phyloP scores from a whole-genome alignment of 352 stramenopile genomes.

The Pythium phragmiticola region DNA sequence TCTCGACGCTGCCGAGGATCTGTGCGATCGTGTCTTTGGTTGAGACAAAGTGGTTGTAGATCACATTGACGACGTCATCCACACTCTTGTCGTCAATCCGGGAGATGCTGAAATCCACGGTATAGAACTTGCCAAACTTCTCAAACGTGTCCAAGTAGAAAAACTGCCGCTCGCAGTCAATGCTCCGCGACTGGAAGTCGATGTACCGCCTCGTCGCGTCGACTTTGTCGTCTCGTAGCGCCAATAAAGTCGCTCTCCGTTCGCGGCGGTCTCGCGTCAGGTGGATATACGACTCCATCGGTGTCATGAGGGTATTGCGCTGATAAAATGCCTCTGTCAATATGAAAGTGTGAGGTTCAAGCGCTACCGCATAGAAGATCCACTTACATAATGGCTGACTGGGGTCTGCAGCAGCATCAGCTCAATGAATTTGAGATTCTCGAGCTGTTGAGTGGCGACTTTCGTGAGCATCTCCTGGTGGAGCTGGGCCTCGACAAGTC shows the following conservation, averaged over 20 bases:
- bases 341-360: background rate
- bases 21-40: conserved; percentile 51
- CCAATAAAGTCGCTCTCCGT: conserved; percentile 40
- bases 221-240: conserved; percentile 53
- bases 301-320: conserved; percentile 62
- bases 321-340: conserved; percentile 14
- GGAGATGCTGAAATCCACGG: conserved; percentile 63
- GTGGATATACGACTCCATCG: conserved; percentile 65
- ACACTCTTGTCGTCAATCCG: conserved; percentile 44
- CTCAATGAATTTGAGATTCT: conserved; percentile 42
- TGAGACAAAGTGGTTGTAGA: conserved; percentile 60
- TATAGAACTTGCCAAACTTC: conserved; percentile 69
- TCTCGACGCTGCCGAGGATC: conserved; percentile 54
- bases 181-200: conserved; percentile 43
- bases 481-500: conserved; percentile 28
- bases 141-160: conserved; percentile 70
- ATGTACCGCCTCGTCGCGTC: conserved; percentile 41
- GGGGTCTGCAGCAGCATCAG: conserved; percentile 42
- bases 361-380: background rate
- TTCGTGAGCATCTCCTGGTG: conserved; percentile 38
- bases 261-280: conserved; percentile 39
- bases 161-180: conserved; percentile 54
- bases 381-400: conserved; percentile 52
- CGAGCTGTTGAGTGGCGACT: conserved; percentile 37
- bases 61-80: conserved; percentile 44